Conservation (phyloP, 352 stramenopile species). For the Globisporangium uncinulatum region DNA sequence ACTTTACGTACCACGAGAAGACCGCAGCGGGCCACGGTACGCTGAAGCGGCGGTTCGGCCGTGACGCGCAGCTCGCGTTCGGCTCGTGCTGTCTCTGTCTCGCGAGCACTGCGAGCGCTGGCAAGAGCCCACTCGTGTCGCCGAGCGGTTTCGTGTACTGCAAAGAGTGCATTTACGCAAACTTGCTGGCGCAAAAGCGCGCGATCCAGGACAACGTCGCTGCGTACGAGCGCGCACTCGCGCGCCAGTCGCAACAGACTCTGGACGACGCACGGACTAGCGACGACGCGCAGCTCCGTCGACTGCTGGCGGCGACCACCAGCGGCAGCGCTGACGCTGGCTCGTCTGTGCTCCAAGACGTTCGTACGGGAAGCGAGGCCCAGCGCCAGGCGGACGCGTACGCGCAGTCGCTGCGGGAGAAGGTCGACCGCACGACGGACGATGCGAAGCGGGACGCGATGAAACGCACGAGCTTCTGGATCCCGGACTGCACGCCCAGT, state of each 20-base stretch:
- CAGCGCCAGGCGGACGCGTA: not conserved
- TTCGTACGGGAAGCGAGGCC: not conserved
- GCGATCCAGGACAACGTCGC: slow-evolving; percentile 64
- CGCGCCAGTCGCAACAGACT: slow-evolving; percentile 34
- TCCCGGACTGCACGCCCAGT: slow-evolving; percentile 73
- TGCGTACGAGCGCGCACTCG: slow-evolving; percentile 58
- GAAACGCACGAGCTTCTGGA: slow-evolving; percentile 84
- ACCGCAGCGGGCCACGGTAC: slow-evolving; percentile 72
- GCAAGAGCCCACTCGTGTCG: slow-evolving; percentile 58
- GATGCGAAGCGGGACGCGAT: slow-evolving; percentile 71
- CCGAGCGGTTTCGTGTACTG: slow-evolving; percentile 76
- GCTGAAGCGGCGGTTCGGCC: slow-evolving; percentile 76
- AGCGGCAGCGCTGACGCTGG: slow-evolving; percentile 11
- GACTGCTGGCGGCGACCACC: slow-evolving; percentile 37
- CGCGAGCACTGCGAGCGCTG: slow-evolving; percentile 32
- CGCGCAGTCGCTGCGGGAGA: slow-evolving; percentile 54
- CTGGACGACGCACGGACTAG: slow-evolving; percentile 43
- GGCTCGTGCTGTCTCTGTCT: slow-evolving; percentile 77
- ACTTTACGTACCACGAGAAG: slow-evolving; percentile 86
- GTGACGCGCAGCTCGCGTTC: slow-evolving; percentile 75
- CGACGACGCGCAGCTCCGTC: slow-evolving; percentile 47
- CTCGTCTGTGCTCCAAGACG: slow-evolving; percentile 4
- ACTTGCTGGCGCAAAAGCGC: slow-evolving; percentile 79
- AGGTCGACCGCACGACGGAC: slow-evolving; percentile 69
- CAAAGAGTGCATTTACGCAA: slow-evolving; percentile 87